Conservation (phyloP, 106 monocot genomes). For the Phalaenopsis aphrodite region DNA sequence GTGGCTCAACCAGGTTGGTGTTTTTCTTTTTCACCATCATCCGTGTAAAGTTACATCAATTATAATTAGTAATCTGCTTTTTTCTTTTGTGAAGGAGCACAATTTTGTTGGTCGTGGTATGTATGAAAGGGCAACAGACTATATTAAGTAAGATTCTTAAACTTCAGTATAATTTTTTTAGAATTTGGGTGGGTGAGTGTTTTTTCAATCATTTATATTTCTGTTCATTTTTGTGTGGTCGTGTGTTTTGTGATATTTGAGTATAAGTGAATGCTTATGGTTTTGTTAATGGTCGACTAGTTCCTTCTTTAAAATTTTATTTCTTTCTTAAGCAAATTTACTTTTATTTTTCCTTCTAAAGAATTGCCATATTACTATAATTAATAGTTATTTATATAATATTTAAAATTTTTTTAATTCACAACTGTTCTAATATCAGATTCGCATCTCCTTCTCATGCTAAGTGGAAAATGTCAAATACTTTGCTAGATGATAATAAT, state of each 20-base stretch:
- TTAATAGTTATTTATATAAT: too few species aligned
- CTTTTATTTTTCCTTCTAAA: too few species aligned
- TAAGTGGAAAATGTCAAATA: too few species aligned
- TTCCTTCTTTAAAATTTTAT: neutral
- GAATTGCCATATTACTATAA: too few species aligned
- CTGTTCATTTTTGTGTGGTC: neutral
- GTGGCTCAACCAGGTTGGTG: conserved; percentile 86
- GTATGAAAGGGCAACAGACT: conserved; percentile 75
- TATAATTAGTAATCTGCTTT: neutral
- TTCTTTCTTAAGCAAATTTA: too few species aligned
- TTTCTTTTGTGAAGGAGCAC: conserved; percentile 54
- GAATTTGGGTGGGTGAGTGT: neutral
- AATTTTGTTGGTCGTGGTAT: conserved; percentile 92
- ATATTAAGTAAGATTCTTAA: conserved; percentile 52
- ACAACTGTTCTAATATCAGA: too few species aligned
- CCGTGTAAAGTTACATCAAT: neutral
- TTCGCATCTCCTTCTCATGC: too few species aligned
- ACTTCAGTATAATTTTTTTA: neutral
- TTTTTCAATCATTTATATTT: neutral
- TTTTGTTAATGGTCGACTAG: neutral
- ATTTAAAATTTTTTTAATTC: too few species aligned
- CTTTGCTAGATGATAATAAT: too few species aligned
- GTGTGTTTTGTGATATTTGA: neutral
- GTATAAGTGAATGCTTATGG: neutral
- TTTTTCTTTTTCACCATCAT: neutral